These are phyloP conservation scores for Camellia japonica DNA, from an alignment of 148 eudicot genomes.

Conservation along the genomic window DNA sequence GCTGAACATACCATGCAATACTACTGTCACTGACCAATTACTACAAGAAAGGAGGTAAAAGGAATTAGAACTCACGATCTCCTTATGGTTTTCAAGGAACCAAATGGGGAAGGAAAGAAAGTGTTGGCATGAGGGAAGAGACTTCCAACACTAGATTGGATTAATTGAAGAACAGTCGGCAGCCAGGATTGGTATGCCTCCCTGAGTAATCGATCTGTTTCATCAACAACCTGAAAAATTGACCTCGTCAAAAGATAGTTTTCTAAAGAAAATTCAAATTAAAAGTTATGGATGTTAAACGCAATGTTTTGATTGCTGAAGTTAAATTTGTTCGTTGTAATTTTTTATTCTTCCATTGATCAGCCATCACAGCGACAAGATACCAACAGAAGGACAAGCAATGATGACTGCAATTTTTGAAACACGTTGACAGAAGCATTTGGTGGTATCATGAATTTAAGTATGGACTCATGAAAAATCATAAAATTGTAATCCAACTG, in stretches of 20 bases:
- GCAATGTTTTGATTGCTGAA: not conserved
- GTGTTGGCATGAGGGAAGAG: slow-evolving; percentile 26
- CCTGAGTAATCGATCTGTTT: slow-evolving; percentile 88
- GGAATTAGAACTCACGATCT: slow-evolving; percentile 50
- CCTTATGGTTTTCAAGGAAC: slow-evolving; percentile 70
- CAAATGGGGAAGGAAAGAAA: slow-evolving; percentile 36
- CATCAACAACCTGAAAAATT: slow-evolving; percentile 80
- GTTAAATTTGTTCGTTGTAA: not conserved
- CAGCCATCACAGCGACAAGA: not conserved
- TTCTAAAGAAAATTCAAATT: not conserved
- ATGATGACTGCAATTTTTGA: not conserved
- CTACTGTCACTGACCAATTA: not conserved
- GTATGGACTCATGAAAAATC: not conserved
- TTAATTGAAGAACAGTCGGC: slow-evolving; percentile 73
- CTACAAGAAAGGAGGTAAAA: not conserved
- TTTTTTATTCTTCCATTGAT: not conserved
- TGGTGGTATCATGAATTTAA: not conserved
- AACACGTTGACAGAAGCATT: not conserved
- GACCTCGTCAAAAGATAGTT: slow-evolving; percentile 17
- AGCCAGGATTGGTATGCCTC: slow-evolving; percentile 96
- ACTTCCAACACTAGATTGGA: slow-evolving; percentile 37
- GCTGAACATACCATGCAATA: not conserved
- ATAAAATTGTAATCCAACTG: not conserved
- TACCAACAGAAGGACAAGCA: not conserved
- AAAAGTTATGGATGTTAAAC: not conserved